Evolutionary conservation across 2,329 filamentous ascomycete genomes (phyloP).

Genomic region (Leptographium lundbergii): DNA sequence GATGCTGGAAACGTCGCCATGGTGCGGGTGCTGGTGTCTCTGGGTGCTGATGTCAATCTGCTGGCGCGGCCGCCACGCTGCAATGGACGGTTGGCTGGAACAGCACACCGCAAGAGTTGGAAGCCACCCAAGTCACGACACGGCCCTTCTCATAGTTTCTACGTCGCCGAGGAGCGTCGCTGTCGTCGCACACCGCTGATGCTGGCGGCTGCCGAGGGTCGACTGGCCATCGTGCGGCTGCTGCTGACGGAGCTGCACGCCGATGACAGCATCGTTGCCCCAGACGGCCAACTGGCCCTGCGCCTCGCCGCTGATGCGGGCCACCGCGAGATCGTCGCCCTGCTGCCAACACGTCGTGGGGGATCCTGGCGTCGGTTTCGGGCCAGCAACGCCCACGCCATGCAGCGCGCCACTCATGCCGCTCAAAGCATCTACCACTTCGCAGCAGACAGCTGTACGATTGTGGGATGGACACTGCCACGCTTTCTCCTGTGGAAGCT

Average conservation of each 20-base stretch:
- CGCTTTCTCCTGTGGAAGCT: too few species aligned
- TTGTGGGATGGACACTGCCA: too few species aligned
- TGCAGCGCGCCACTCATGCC: too few species aligned
- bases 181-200: constrained; percentile 29
- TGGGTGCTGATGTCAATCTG: constrained; percentile 23
- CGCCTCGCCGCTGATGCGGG: constrained; percentile 28
- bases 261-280: constrained; percentile 29
- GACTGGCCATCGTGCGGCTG: constrained; percentile 27
- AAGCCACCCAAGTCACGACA: too few species aligned
- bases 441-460: too few species aligned
- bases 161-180: constrained; percentile 12
- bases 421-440: too few species aligned
- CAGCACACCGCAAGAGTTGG: too few species aligned
- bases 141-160: background rate
- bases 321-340: constrained; percentile 30
- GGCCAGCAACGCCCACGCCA: too few species aligned
- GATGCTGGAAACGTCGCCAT: constrained; percentile 17
- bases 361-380: too few species aligned
- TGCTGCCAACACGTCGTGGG: constrained; percentile 22
- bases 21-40: constrained; percentile 20
- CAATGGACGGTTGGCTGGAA: background rate
- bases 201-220: constrained; percentile 27
- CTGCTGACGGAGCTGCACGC: constrained; percentile 27
- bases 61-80: constrained; percentile 11
- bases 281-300: constrained; percentile 31